Evolutionary conservation across 768 basidiomycete genomes (phyloP).

Genomic region (Amanita pallidorosea): DNA sequence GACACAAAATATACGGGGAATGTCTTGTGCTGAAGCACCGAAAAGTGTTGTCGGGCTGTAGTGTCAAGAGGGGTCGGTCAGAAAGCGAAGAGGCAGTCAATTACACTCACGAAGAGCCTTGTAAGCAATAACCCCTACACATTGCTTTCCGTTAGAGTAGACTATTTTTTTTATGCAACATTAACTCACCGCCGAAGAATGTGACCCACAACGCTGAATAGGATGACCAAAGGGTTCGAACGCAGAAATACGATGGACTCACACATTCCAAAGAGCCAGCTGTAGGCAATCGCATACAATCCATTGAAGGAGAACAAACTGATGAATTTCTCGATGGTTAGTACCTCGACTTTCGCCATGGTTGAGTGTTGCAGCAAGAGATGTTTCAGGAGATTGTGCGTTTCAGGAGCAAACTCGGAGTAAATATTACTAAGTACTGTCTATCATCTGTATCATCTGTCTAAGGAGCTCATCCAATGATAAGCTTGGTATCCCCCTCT

Average conservation of each 20-base stretch:
- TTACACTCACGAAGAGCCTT: constrained; percentile 41
- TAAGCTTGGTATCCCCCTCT: constrained; percentile 76
- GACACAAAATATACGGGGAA: constrained; percentile 68
- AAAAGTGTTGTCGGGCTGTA: constrained; percentile 64
- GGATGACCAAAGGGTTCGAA: background rate
- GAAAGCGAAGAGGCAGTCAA: background rate
- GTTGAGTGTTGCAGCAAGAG: background rate
- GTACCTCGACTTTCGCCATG: constrained; percentile 24
- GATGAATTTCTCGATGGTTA: constrained; percentile 23
- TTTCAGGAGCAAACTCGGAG: background rate
- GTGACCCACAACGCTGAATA: constrained; percentile 47
- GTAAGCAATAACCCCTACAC: constrained; percentile 47
- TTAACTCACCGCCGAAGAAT: constrained; percentile 48
- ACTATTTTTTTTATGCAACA: background rate
- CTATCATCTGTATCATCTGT: background rate
- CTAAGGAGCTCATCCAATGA: constrained; percentile 54
- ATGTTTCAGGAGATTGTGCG: background rate
- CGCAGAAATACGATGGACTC: constrained; percentile 16
- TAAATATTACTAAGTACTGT: background rate
- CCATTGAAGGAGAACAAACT: constrained; percentile 25
- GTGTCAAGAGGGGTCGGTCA: background rate
- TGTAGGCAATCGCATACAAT: constrained; percentile 45
- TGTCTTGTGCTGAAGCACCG: constrained; percentile 59
- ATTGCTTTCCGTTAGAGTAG: background rate
- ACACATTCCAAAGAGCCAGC: constrained; percentile 66